These are phyloP conservation scores for Arabidopsis arenosa DNA, from an alignment of 345 rosid species.

Conservation along the genomic window DNA sequence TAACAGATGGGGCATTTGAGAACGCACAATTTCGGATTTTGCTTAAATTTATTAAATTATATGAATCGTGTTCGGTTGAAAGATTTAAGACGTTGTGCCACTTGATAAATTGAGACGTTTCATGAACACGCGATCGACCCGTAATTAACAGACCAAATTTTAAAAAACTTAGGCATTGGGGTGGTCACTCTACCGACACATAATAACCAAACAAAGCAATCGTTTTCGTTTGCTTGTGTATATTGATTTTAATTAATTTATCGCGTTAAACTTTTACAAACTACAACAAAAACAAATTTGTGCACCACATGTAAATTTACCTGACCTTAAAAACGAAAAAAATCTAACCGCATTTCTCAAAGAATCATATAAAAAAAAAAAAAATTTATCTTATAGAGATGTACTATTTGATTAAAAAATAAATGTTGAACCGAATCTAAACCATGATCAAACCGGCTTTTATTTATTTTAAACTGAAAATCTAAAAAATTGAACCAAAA, in stretches of 20 bases:
- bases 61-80: constrained; percentile 32
- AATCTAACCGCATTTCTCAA: not conserved
- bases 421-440: not conserved
- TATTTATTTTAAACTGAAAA: not conserved
- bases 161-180: constrained; percentile 4
- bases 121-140: not conserved
- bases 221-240: constrained; percentile 5
- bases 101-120: constrained; percentile 25
- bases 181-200: constrained; percentile 25
- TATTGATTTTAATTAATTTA: not conserved
- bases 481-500: not conserved
- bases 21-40: constrained; percentile 11
- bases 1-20: not conserved
- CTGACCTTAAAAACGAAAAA: not conserved
- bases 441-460: not conserved
- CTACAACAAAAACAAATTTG: not conserved
- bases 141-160: not conserved
- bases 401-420: not conserved
- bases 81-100: constrained; percentile 24
- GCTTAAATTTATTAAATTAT: not conserved
- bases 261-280: not conserved
- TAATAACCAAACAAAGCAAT: constrained; percentile 20
- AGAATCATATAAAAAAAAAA: not conserved
- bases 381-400: not conserved
- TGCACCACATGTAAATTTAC: not conserved